Base-by-base conservation (phyloP, 768 basidiomycete species). In the Mrakia hoshinonis region DNA sequence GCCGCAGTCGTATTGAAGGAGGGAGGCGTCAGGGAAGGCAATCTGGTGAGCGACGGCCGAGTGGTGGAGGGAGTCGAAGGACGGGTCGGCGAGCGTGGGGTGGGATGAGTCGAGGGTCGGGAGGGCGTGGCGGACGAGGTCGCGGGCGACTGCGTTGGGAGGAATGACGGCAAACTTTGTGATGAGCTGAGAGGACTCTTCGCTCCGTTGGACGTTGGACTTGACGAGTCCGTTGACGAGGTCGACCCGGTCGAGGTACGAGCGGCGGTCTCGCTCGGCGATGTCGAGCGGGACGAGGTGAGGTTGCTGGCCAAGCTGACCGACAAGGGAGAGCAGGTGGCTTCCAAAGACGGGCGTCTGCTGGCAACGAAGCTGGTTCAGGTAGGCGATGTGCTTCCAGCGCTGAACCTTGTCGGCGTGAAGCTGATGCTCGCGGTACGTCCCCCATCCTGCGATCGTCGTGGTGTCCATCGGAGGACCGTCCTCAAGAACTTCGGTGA, bases 1-100 rank as follows among this genome's bases (percentile, higher is more conserved):
- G 55, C 94, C 94, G 76, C 94, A 96, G 78, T 98, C 94, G 78
- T 92, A 96, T 77, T 96, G 93, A 9, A 96, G 83, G 39, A 95
- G 83, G 4, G 87, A 90, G 0, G 88, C 85, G 75, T 94, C 91
- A 0, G 94, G 94, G 78, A 97, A 96, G 1, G 92, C 93, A 67
- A 97, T 91, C 75, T 92, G 91, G 38, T 92, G 83, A 77, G 91
- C 92, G 74, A 92, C 91, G 51, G 84, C 86, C 1, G 88, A 80
- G 31, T 81, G 83, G 77, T 96, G 93, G 13, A 96, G 79, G 0
- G 81, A 80, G 76, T 93, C 92, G 76, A 92, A 89, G 20, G 81
- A 80, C 1, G 80, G 77, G 55, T 78, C 77, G 48, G 67, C 78
- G 74, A 74, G 80, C 67, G 73, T 76, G 52, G 75, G 75, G 75